Base-by-base conservation (phyloP, 805 yeast genomes). In the Cyberlindnera suaveolens region DNA sequence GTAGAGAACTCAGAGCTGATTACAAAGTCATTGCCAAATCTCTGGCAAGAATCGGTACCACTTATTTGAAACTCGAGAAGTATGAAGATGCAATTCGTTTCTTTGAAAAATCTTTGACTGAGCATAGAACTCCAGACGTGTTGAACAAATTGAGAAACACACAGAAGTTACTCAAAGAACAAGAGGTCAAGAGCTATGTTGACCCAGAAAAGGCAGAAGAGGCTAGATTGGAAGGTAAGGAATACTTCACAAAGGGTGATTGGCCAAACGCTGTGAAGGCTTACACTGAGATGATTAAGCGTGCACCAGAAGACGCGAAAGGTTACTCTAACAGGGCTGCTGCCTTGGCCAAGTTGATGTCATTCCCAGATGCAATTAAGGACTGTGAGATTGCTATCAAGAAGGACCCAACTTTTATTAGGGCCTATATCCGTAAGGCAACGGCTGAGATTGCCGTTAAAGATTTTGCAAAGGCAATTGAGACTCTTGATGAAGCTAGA, bases 321-420 rank as follows among this genome's bases (percentile, higher is more conserved):
- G 98, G 97, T 45, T 93, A 89, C 66, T 89, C 96, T 31, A 93
- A 93, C 72, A 85, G 99, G 68, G 99, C 99, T 41, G 99, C 99
- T 33, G 96, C 96, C 2, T 77, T 85, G 62, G 82, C 96, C 38
- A 93, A 93, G 67, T 77, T 93, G 54, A 79, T 91, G 85, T 87
- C 96, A 11, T 93, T 91, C 85, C 97, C 97, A 16, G 98, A 91
- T 54, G 97, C 96, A 15, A 82, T 93, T 45, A 75, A 77, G 56
- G 99, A 93, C 68, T 89, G 97, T 72, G 86, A 91, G 59, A 64
- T 68, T 45, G 99, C 99, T 31, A 86, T 93, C 56, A 79, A 77
- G 61, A 78, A 80, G 54, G 98, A 93, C 65, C 96, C 96, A 37
- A 66, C 71, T 17, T 93, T 93, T 66, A 74, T 91, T 59, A 85